Base-by-base conservation (phyloP, 2,329 filamentous ascomycete genomes). In the Colletotrichum orbiculare region DNA sequence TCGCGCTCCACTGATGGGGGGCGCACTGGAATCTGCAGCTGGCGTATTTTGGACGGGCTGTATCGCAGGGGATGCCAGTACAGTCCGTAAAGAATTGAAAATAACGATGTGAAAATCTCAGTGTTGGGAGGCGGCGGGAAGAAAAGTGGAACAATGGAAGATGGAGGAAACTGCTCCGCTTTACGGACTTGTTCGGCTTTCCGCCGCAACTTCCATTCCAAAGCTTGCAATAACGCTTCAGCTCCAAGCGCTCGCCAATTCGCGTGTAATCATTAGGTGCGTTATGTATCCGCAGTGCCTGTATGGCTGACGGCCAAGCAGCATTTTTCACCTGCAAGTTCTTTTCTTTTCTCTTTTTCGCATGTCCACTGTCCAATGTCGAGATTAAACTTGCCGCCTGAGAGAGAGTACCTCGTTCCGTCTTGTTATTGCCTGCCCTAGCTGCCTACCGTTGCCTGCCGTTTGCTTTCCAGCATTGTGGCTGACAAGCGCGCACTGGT, bases 21-120 rank as follows among this genome's bases (percentile, higher is more conserved):
- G 53, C 41, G 48, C 35, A 42, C 47, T 34, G 37, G 33, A 42
- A 48, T 60, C 55, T 64, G 60, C 60, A 43, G 55, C 48, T 41
- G 48, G 61, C 60, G 61, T 60, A 50, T 25, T 25, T 25, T 25
- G 25, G 25, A 25, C 25, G 25, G 25, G 17, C 17, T 17, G 17
- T 17, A 3, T 17, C 17, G 17, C 17, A 17, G 17, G 17, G 17
- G 17, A 17, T 17, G 17, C 17, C 25, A 25, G 25, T 25, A 25
- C 25, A 25, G 25, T 5, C 25, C 25, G 25, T 25, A 25, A 25
- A 25, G 25, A 2, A 33, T 46, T 33, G 33, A 45, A 42, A 53
- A 53, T 35, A 47, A 47, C 46, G 46, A 46, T 15, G 42, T 34
- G n/a, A 13, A 35, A 47, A 47, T 25, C 17, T 34, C 7, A 33